phyloP scores from a whole-genome alignment of 208 protist genomes.

The Herpetomonas samuelpessoai region DNA sequence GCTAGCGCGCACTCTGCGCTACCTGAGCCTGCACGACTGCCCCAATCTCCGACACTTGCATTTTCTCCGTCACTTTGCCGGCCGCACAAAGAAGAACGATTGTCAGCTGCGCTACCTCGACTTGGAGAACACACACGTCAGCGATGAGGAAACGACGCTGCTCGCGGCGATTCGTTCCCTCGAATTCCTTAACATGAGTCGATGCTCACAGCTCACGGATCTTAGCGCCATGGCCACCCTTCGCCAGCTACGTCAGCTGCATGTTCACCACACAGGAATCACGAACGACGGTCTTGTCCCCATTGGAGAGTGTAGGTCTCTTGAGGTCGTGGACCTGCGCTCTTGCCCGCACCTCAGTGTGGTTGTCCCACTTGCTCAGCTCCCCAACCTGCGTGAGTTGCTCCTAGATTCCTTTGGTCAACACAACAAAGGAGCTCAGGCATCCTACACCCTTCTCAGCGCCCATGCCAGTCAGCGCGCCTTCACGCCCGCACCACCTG shows the following conservation, averaged over 20 bases:
- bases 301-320: constrained; percentile 5
- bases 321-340: constrained; percentile 50
- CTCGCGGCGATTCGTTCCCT: constrained; percentile 25
- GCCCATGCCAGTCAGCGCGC: no score
- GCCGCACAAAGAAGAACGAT: not conserved
- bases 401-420: constrained; percentile 5
- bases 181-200: constrained; percentile 39
- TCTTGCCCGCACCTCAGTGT: constrained; percentile 39
- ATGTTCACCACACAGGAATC: constrained; percentile 34
- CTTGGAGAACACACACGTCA: constrained; percentile 40
- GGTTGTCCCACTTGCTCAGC: constrained; percentile 24
- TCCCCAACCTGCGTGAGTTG: constrained; percentile 29
- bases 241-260: constrained; percentile 36
- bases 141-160: constrained; percentile 27
- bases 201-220: constrained; percentile 39
- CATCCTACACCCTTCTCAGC: no score
- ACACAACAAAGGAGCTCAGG: no score
- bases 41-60: constrained; percentile 15
- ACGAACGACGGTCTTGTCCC: constrained; percentile 6
- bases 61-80: constrained; percentile 26
- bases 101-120: constrained; percentile 37
- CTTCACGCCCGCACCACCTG: no score
- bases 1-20: constrained; percentile 19
- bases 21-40: constrained; percentile 53
- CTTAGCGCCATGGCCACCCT: constrained; percentile 24